Conservation (phyloP, 257 asterid species). For the Nicotiana sylvestris region DNA sequence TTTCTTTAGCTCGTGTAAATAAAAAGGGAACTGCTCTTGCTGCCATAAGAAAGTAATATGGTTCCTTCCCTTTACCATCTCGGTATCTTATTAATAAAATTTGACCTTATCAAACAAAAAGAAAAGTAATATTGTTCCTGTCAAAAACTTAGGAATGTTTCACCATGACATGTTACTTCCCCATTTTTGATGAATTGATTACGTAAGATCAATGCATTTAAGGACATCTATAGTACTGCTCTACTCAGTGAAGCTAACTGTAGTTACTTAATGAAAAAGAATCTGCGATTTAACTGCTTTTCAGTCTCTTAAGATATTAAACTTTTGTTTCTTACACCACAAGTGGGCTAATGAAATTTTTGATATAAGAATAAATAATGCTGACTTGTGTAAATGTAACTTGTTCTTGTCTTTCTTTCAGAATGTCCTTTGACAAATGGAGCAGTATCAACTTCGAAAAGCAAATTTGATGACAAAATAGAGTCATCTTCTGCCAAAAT, state of each 20-base stretch:
- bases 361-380: background rate
- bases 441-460: conserved; percentile 36
- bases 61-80: no score
- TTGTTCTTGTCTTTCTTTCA: conserved; percentile 27
- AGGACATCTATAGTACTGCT: background rate
- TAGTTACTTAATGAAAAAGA: background rate
- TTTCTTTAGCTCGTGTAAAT: background rate
- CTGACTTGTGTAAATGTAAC: background rate
- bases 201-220: background rate
- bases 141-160: background rate
- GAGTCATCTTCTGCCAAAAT: conserved; percentile 97
- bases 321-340: background rate
- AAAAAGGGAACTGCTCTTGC: background rate
- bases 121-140: background rate
- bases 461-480: conserved; percentile 92
- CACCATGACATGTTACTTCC: background rate
- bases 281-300: background rate
- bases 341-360: background rate
- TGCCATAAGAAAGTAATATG: background rate
- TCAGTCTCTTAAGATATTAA: background rate
- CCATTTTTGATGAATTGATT: background rate
- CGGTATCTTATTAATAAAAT: no score
- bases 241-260: background rate
- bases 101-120: no score
- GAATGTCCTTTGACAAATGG: conserved; percentile 66